Conservation (phyloP, 768 basidiomycete genomes). For the Psilocybe azurescens region DNA sequence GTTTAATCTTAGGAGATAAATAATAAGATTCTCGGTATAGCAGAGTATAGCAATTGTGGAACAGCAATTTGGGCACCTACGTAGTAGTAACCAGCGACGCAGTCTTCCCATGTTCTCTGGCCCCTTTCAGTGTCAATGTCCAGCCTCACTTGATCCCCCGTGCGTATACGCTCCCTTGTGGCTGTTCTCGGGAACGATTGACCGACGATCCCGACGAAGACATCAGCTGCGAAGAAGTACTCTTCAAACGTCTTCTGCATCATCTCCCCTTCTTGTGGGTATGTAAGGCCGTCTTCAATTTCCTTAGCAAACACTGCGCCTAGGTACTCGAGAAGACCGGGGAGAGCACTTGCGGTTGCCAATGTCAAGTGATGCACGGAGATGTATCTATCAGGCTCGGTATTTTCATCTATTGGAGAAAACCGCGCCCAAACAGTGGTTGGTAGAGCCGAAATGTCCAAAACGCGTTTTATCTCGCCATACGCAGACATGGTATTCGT, state of each 20-base stretch:
- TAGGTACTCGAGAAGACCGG: slow-evolving; percentile 66
- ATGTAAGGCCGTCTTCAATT: slow-evolving; percentile 78
- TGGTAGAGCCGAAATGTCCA: slow-evolving; percentile 38
- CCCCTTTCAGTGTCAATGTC: slow-evolving; percentile 48
- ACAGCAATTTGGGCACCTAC: slow-evolving; percentile 36
- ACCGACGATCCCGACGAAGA: slow-evolving; percentile 66
- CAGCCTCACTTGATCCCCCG: slow-evolving; percentile 12
- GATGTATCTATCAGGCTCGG: slow-evolving; percentile 30
- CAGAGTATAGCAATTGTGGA: background rate
- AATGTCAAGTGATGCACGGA: slow-evolving; percentile 60
- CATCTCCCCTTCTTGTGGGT: slow-evolving; percentile 79
- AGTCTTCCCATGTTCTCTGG: slow-evolving; percentile 67
- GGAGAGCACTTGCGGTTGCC: slow-evolving; percentile 38
- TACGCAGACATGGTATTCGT: slow-evolving; percentile 68
- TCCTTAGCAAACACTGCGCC: slow-evolving; percentile 69
- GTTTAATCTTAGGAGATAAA: slow-evolving; percentile 57
- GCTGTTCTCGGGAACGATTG: slow-evolving; percentile 18
- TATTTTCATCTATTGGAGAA: slow-evolving; percentile 18
- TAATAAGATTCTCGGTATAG: slow-evolving; percentile 7
- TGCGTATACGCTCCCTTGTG: background rate
- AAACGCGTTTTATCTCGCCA: slow-evolving; percentile 55
- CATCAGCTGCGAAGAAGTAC: slow-evolving; percentile 82
- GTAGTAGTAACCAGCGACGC: slow-evolving; percentile 81
- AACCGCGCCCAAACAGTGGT: slow-evolving; percentile 52
- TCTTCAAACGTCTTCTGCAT: slow-evolving; percentile 61